Evolutionary conservation across 1,284 basidiomycete genomes (phyloP), one percentile per base, ranked within the genome.

Genomic region (Cutaneotrichosporon sp.): DNA sequence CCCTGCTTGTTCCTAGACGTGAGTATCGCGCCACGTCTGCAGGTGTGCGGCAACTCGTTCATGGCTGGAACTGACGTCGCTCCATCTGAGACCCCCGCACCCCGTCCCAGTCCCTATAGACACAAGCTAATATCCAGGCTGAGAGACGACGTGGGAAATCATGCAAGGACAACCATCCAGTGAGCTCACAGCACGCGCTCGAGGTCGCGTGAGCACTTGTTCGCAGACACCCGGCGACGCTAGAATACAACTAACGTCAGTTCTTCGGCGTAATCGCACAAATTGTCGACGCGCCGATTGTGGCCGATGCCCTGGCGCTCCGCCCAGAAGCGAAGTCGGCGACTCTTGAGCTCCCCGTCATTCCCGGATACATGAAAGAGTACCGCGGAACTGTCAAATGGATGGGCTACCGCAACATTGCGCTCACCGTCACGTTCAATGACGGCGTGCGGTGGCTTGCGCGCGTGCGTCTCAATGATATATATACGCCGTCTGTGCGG

Each of bases 391-490:
- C 20, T 3, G n/a, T 47, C 33, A 47, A 47, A 35, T 47, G 46
- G 46, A 47, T 47, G 46, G 46, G 46, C 7, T 47, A 47, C 34
- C 33, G 46, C 19, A 47, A 47, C 34, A 22, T 47, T 29, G 46
- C 46, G 3, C 46, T 47, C 46, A 37, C 34, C 1, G 17, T 49
- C 26, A 32, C 35, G 9, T 49, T 49, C 29, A 32, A 38, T n/a
- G 46, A 49, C 20, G 46, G 46, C 14, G 46, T 33, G 12, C 19
- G 26, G 14, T 49, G 46, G 46, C 37, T 49, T 29, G 46, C 46
- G 1, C 46, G 46, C 14, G 37, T 49, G 19, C 46, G 46, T 9
- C 26, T 39, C 8, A 49, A 34, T 19, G 38, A 49, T 29, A 31
- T 49, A 11, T 39, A 39, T 29, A 31, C 46, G 2, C 19, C 37